These are phyloP conservation scores for Thozetella sp. DNA, from an alignment of 495 filamentous ascomycete species.

Conservation along the genomic window DNA sequence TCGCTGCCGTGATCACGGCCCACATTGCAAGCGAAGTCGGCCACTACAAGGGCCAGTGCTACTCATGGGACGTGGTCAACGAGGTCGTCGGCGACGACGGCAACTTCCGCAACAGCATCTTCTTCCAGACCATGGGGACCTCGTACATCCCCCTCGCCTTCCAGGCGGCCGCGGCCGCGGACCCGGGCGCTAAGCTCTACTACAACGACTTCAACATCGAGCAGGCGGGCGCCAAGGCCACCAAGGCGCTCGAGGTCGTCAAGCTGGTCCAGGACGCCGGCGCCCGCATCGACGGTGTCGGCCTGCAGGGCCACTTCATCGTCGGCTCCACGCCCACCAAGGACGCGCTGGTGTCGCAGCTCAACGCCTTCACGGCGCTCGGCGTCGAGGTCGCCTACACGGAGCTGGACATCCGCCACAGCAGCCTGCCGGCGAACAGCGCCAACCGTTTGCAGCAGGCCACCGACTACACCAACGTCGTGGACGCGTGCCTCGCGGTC, in stretches of 20 bases:
- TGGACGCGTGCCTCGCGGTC: constrained; percentile 56
- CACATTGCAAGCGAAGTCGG: constrained; percentile 56
- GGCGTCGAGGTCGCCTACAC: constrained; percentile 64
- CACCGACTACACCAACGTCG: constrained; percentile 54
- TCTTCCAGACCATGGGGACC: constrained; percentile 42
- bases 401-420: constrained; percentile 61
- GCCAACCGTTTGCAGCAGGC: constrained; percentile 51
- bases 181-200: constrained; percentile 48
- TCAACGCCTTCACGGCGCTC: constrained; percentile 44
- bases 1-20: constrained; percentile 40
- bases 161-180: constrained; percentile 36
- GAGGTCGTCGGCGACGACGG: constrained; percentile 52
- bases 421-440: constrained; percentile 32
- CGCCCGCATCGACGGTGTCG: constrained; percentile 61
- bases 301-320: constrained; percentile 61
- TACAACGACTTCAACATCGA: constrained; percentile 75
- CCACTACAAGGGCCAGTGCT: constrained; percentile 53
- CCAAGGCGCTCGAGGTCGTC: constrained; percentile 46
- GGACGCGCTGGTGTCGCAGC: constrained; percentile 31
- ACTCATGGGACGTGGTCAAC: constrained; percentile 57
- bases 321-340: constrained; percentile 48
- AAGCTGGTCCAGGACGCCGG: constrained; percentile 43
- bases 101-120: constrained; percentile 36
- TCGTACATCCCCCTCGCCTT: constrained; percentile 49
- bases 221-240: constrained; percentile 50